A percentile compares a stretch with the other conserved stretches of the same genome.
Evolutionary conservation across 202 grass and related monocot genomes (phyloP).

Genomic region (Musa balbisiana): DNA sequence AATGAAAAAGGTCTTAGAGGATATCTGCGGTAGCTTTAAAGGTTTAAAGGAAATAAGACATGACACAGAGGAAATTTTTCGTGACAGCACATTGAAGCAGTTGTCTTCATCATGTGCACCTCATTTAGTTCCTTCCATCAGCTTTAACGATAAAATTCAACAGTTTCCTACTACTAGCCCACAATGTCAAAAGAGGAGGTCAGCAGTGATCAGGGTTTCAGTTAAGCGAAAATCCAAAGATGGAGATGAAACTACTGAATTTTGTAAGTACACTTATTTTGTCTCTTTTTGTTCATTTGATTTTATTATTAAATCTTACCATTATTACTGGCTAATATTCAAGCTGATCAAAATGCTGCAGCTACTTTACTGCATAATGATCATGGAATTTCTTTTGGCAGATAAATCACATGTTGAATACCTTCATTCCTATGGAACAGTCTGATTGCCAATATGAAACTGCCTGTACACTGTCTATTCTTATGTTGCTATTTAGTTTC

Average conservation of each 20-base stretch:
- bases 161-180: constrained; percentile 48
- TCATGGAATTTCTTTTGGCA: too few relatives aligned
- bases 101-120: constrained; percentile 69
- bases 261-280: constrained; percentile 44
- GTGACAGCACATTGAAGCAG: constrained; percentile 54
- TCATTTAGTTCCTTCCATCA: constrained; percentile 32
- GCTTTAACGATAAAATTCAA: constrained; percentile 53
- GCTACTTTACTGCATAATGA: too few relatives aligned
- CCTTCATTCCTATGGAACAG: too few relatives aligned
- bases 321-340: too few relatives aligned
- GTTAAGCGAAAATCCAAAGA: constrained; percentile 87
- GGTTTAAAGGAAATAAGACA: constrained; percentile 29
- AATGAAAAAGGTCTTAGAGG: constrained; percentile 43
- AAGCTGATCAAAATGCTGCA: too few relatives aligned
- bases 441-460: too few relatives aligned
- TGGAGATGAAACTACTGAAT: constrained; percentile 51
- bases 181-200: constrained; percentile 61
- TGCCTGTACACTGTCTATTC: too few relatives aligned
- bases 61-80: constrained; percentile 40
- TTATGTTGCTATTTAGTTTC: too few relatives aligned
- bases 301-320: too few relatives aligned
- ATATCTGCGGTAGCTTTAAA: constrained; percentile 31
- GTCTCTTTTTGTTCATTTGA: neutral
- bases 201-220: constrained; percentile 72
- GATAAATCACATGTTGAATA: too few relatives aligned